Evolutionary conservation across 2,329 filamentous ascomycete species (phyloP), one percentile per base, ranked within the genome.

Genomic region (Xylariales sp.): DNA sequence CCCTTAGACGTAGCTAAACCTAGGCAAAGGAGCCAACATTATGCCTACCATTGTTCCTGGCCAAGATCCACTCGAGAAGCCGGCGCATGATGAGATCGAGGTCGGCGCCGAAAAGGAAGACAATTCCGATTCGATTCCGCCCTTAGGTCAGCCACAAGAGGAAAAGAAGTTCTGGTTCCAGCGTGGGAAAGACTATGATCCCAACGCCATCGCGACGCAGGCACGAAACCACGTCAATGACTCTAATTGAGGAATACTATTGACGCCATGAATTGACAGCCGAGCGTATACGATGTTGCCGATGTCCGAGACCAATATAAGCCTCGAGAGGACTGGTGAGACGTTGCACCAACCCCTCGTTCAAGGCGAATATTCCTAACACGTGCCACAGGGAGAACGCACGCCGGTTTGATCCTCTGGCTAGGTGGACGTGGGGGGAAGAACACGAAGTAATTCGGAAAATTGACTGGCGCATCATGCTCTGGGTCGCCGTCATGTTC

Each of bases 401-500:
- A 1, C 76, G 78, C 52, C 75, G 78, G 2, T 80, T 80, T 36
- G 78, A 80, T 52, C 77, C 78, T 0, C 65, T 67, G 6, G 75
- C 74, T 14, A 71, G 77, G 60, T 80, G 78, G 78, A 79, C 76
- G 0, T 79, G 77, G 77, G 68, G 55, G 3, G 78, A 80, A 57
- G 78, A 79, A 53, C 62, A 71, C 10, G 62, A 71, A 3, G 70
- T 80, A 6, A 70, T 79, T 14, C 66, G 72, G 12, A 77, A 73
- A 61, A 72, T 79, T 32, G 78, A 80, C 53, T 73, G 68, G 71
- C 71, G 71, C 16, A 84, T 85, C 64, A 83, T 84, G 81, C 63
- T 82, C 2, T 86, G 81, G 78, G 76, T 80, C 0, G 84, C 84
- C 43, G 72, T 85, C 66, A 84, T 83, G 81, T 85, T 85, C 70